Evolutionary conservation across 495 filamentous ascomycete genomes (phyloP).

Genomic region (Aspergillus sparsus): DNA sequence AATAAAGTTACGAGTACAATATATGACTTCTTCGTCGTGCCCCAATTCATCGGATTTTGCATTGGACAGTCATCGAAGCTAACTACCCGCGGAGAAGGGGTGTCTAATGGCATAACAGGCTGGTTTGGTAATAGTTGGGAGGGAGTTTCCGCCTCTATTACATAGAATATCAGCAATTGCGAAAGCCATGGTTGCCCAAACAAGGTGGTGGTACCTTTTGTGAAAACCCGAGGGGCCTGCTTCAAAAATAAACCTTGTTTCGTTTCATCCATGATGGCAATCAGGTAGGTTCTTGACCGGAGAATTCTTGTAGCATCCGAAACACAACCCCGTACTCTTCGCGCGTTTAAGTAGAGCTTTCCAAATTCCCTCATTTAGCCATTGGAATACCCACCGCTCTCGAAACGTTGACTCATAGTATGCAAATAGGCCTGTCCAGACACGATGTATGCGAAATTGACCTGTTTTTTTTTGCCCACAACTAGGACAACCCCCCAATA

Average conservation of each 20-base stretch:
- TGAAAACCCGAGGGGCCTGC: background rate
- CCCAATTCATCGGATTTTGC: slow-evolving; percentile 16
- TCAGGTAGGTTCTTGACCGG: background rate
- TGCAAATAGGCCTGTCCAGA: slow-evolving; percentile 16
- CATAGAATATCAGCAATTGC: background rate
- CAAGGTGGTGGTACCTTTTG: background rate
- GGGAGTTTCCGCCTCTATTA: background rate
- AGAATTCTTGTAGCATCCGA: slow-evolving; percentile 4
- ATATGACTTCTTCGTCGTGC: slow-evolving; percentile 54
- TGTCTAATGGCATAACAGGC: background rate
- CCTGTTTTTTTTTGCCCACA: background rate
- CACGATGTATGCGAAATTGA: slow-evolving; percentile 4
- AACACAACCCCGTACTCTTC: background rate
- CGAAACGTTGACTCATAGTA: slow-evolving; percentile 8
- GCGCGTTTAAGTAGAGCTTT: slow-evolving; percentile 7
- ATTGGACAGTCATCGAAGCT: slow-evolving; percentile 15
- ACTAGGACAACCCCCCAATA: slow-evolving; percentile 11
- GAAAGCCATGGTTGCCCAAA: background rate
- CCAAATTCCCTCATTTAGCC: background rate
- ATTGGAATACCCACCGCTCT: background rate
- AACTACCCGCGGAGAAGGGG: background rate
- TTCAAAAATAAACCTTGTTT: background rate
- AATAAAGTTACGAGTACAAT: slow-evolving; percentile 58
- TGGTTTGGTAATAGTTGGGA: background rate
- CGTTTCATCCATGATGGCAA: slow-evolving; percentile 5